These are phyloP conservation scores for Rhynchosporium agropyri DNA, from an alignment of 2,329 filamentous ascomycete species.

Conservation along the genomic window DNA sequence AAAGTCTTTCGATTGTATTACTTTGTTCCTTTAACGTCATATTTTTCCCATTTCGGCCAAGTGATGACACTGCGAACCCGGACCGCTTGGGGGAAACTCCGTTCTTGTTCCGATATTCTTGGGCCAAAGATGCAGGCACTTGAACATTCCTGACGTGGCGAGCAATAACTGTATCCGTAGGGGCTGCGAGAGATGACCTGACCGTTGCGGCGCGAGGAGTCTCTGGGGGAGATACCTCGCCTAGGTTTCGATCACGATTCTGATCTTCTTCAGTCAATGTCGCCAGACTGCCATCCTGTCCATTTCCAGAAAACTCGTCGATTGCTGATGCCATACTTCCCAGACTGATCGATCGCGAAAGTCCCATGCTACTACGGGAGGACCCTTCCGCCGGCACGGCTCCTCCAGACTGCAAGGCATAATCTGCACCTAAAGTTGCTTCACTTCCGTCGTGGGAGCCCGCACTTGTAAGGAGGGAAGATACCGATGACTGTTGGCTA, in stretches of 20 bases:
- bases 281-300: conserved; percentile 52
- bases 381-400: conserved; percentile 61
- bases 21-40: conserved; percentile 97
- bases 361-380: conserved; percentile 55
- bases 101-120: conserved; percentile 80
- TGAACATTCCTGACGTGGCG: conserved; percentile 88
- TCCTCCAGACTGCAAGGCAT: conserved; percentile 79
- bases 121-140: conserved; percentile 84
- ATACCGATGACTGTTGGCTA: conserved; percentile 63
- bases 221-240: conserved; percentile 54
- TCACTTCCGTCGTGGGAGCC: conserved; percentile 67
- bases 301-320: conserved; percentile 52
- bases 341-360: conserved; percentile 80
- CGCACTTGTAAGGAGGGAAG: conserved; percentile 58
- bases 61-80: conserved; percentile 52
- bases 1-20: conserved; percentile 92
- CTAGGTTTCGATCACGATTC: conserved; percentile 50
- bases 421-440: conserved; percentile 74
- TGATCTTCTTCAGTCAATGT: conserved; percentile 62
- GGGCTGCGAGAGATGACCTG: conserved; percentile 57
- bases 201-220: conserved; percentile 71
- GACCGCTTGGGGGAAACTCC: conserved; percentile 59
- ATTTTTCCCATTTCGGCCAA: conserved; percentile 63
- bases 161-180: conserved; percentile 86
- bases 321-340: conserved; percentile 84